These are phyloP conservation scores for Neoboletus subvelutipes DNA, from an alignment of 768 basidiomycete genomes.

Conservation along the genomic window DNA sequence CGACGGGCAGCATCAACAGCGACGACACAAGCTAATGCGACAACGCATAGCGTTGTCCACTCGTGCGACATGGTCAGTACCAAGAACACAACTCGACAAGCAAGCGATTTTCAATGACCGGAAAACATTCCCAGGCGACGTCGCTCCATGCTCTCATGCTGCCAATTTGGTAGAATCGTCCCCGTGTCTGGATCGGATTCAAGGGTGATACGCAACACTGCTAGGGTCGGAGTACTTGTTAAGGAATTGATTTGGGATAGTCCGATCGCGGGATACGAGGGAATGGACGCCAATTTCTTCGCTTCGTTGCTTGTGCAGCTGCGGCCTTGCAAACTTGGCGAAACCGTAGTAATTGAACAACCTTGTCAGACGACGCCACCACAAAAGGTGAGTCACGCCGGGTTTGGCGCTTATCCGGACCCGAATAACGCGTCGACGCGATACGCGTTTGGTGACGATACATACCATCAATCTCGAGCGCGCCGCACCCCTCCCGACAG, in stretches of 20 bases:
- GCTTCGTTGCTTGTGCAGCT: not conserved
- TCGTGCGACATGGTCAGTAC: not conserved
- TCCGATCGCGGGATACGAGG: not conserved
- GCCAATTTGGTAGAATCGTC: not conserved
- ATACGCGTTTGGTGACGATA: no score
- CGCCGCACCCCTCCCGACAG: no score
- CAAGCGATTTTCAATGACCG: not conserved
- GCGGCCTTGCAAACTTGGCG: not conserved
- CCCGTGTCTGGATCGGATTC: not conserved
- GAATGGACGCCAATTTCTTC: not conserved
- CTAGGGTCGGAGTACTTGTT: not conserved
- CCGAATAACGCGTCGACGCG: no score
- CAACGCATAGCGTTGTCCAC: not conserved
- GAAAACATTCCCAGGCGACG: not conserved
- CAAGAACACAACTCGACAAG: not conserved
- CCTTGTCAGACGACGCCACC: not conserved
- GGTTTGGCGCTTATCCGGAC: not conserved
- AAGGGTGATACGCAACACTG: no score
- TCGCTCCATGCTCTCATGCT: not conserved
- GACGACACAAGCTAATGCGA: not conserved
- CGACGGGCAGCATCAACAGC: not conserved
- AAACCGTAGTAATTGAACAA: not conserved
- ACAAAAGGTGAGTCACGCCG: not conserved
- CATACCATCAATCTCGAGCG: no score
- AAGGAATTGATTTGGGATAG: not conserved